Evolutionary conservation across 2,329 filamentous ascomycete species (phyloP), one percentile per base, ranked within the genome.

Genomic region (Diaporthe sp.): DNA sequence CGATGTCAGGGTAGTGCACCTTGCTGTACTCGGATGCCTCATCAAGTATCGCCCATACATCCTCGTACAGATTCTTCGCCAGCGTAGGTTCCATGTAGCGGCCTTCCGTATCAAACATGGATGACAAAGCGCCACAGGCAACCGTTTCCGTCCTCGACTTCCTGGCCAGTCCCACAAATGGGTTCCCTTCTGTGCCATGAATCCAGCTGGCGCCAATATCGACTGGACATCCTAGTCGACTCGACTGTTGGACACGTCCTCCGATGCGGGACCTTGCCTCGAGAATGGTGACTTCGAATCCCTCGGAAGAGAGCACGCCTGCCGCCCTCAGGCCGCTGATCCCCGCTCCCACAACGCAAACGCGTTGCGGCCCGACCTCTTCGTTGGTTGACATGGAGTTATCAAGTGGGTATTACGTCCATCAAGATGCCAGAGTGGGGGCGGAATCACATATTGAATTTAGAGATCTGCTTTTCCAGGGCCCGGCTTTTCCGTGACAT

Each of bases 11-110:
- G 42, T 34, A 46, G 25, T 49, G 61, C 19, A 42, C 34, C 6
- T 34, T 65, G 61, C 61, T 65, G 61, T 65, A 34, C 12, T 34
- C 61, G 15, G 42, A 49, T 34, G 42, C 42, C 28, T 65, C 61
- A 34, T 65, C 25, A 2, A 65, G 17, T 15, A 65, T 65, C 19
- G 13, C 42, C 61, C 61, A 65, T 13, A 34, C 42, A 1, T n/a
- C 31, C 61, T 49, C 4, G 10, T 65, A 65, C 4, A 65, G 42
- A 15, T 49, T 4, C 19, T 65, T 65, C 3, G 42, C 61, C 9
- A 17, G 13, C 34, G 10, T 7, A 0, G 2, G 25, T 3, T 65
- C 61, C 42, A 49, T 12, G 3, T n/a, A 49, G 61, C 1, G 6
- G 17, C 61, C 61, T 15, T 31, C 42, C 28, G 13, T n/a, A 5